Conservation (phyloP, 2,329 filamentous ascomycete genomes). For the Cercospora sp. region DNA sequence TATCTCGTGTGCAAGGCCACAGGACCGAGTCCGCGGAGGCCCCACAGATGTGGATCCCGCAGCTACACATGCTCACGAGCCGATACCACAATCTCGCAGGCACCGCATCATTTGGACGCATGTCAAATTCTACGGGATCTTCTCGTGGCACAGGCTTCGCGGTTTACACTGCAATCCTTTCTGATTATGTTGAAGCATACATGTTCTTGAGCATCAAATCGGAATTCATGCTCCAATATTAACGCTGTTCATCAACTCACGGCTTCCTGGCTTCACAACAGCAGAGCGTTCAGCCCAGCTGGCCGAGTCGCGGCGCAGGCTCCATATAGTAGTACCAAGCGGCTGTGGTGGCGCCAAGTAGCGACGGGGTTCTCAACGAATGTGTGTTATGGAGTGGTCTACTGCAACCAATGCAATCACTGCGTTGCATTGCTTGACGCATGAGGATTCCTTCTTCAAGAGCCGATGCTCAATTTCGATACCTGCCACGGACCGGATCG, state of each 20-base stretch:
- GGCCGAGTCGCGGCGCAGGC: neutral
- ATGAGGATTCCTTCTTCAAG: neutral
- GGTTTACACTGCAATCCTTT: neutral
- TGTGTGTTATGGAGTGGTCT: neutral
- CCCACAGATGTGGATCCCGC: neutral
- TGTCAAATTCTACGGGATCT: neutral
- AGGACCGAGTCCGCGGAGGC: neutral
- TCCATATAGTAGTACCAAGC: neutral
- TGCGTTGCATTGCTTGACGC: neutral
- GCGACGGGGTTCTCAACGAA: neutral
- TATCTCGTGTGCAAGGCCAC: neutral
- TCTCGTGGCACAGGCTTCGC: neutral
- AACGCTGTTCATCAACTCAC: neutral
- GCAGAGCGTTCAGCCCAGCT: neutral
- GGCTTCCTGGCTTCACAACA: neutral
- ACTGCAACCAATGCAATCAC: neutral
- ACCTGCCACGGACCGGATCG: conserved; percentile 9
- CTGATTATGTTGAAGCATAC: neutral
- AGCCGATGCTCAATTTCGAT: conserved; percentile 7
- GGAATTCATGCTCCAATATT: neutral
- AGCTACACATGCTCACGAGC: neutral
- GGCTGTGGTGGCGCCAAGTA: neutral
- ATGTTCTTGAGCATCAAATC: neutral
- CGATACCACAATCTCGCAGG: neutral
- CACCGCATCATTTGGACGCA: neutral